A percentile compares a stretch with the other conserved stretches of the same genome.
Conservation (phyloP, 2,329 filamentous ascomycete species). For the Diatrype stigma region DNA sequence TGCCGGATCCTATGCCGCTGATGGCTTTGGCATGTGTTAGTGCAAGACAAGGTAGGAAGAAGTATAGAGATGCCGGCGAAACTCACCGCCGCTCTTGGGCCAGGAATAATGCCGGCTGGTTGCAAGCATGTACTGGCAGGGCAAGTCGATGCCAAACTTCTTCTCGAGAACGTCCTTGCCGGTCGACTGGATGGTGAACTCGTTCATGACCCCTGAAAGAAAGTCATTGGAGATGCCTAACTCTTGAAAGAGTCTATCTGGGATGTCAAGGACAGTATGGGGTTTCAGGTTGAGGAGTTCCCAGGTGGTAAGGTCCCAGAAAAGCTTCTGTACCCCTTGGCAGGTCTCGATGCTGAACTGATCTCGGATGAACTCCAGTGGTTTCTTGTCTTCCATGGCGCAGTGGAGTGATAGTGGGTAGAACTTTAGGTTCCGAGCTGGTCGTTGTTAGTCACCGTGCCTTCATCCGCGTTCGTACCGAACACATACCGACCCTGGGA, state of each 20-base stretch:
- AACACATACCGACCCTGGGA: not conserved
- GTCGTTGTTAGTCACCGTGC: slow-evolving; percentile 7
- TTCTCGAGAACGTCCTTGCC: slow-evolving; percentile 35
- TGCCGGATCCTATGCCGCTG: slow-evolving; percentile 39
- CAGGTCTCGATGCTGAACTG: slow-evolving; percentile 28
- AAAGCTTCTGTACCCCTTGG: slow-evolving; percentile 27
- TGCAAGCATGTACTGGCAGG: slow-evolving; percentile 33
- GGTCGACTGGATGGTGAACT: slow-evolving; percentile 35
- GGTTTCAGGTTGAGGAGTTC: slow-evolving; percentile 41
- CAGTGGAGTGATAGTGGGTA: slow-evolving; percentile 36
- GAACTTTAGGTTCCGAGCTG: slow-evolving; percentile 43
- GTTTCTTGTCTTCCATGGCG: slow-evolving; percentile 23
- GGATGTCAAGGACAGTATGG: slow-evolving; percentile 35
- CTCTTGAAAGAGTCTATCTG: slow-evolving; percentile 31
- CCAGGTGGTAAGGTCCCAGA: slow-evolving; percentile 35
- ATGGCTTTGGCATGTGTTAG: slow-evolving; percentile 36
- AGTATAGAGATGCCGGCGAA: not conserved
- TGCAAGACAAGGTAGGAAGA: no score
- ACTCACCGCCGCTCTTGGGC: slow-evolving; percentile 43
- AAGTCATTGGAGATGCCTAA: slow-evolving; percentile 36
- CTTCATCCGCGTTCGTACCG: not conserved
- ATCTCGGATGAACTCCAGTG: slow-evolving; percentile 25
- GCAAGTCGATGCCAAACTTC: slow-evolving; percentile 27
- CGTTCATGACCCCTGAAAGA: slow-evolving; percentile 26
- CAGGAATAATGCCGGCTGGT: slow-evolving; percentile 44